Conservation (phyloP, 176 grass and related monocot genomes). For the Eragrostis curvula region DNA sequence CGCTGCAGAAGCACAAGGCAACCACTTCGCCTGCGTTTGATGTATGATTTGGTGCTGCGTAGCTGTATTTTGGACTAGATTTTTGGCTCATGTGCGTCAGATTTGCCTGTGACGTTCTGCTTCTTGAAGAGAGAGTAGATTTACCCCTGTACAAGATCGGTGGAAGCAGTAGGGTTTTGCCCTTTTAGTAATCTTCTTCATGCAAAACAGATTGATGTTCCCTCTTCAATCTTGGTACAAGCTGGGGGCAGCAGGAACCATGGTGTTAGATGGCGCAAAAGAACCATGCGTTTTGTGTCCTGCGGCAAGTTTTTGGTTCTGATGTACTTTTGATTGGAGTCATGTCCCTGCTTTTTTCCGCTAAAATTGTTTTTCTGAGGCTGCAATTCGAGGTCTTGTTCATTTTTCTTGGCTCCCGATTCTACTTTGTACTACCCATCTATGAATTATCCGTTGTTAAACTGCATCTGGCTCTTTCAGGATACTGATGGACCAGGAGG, state of each 20-base stretch:
- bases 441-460: not conserved
- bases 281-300: not conserved
- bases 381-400: not conserved
- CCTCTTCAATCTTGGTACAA: not conserved
- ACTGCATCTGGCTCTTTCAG: constrained; percentile 17
- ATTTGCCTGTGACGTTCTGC: not conserved
- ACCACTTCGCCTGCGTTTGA: not conserved
- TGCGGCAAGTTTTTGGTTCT: not conserved
- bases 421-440: not conserved
- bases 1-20: not conserved
- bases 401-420: not conserved
- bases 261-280: not conserved
- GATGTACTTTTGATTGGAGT: not conserved
- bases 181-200: not conserved
- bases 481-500: constrained; percentile 44
- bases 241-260: not conserved
- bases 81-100: not conserved
- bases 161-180: not conserved
- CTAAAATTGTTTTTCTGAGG: not conserved
- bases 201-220: not conserved
- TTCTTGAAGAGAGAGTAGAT: not conserved
- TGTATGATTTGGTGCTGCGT: not conserved
- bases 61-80: not conserved
- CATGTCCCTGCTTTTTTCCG: not conserved
- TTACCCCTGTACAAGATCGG: not conserved